Percentiles rank a stretch among this genome's conserved stretches.
Evolutionary conservation across 108 stramenopile species (phyloP).

Genomic region (Mediolabrus comicus): DNA sequence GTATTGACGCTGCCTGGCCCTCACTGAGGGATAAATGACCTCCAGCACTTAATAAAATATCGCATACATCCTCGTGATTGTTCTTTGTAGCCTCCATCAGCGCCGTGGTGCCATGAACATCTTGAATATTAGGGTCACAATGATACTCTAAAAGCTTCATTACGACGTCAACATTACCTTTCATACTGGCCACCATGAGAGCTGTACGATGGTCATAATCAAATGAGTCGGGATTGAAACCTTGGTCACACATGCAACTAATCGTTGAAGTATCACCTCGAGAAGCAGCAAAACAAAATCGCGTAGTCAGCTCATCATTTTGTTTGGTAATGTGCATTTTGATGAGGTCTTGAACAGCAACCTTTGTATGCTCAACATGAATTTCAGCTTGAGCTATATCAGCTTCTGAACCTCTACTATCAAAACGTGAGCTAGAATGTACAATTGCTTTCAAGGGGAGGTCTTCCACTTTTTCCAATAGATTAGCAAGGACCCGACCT

Average conservation of each 20-base stretch:
- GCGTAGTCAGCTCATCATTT: slow-evolving; percentile 47
- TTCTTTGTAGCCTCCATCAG: slow-evolving; percentile 39
- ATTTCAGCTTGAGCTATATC: slow-evolving; percentile 6
- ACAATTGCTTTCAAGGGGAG: background rate
- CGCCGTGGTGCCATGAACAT: slow-evolving; percentile 42
- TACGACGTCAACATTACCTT: slow-evolving; percentile 33
- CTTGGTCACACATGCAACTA: slow-evolving; percentile 41
- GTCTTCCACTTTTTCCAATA: slow-evolving; percentile 33
- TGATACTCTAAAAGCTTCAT: slow-evolving; percentile 31
- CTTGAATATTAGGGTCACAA: slow-evolving; percentile 22
- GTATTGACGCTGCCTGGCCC: slow-evolving; percentile 44
- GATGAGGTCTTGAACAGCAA: slow-evolving; percentile 29
- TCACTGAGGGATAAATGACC: slow-evolving; percentile 49
- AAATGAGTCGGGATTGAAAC: slow-evolving; percentile 37
- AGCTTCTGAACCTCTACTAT: slow-evolving; percentile 1
- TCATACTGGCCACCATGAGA: slow-evolving; percentile 46
- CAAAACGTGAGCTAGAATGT: background rate
- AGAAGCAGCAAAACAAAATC: slow-evolving; percentile 43
- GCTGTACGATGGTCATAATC: slow-evolving; percentile 49
- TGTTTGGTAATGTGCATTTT: slow-evolving; percentile 47
- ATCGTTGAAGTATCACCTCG: slow-evolving; percentile 29
- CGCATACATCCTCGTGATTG: slow-evolving; percentile 45
- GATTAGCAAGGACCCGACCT: slow-evolving; percentile 41
- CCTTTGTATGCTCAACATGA: slow-evolving; percentile 9
- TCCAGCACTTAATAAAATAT: slow-evolving; percentile 26